phyloP scores from a whole-genome alignment of 1,284 basidiomycete genomes.

The Ceratobasidium sp. region DNA sequence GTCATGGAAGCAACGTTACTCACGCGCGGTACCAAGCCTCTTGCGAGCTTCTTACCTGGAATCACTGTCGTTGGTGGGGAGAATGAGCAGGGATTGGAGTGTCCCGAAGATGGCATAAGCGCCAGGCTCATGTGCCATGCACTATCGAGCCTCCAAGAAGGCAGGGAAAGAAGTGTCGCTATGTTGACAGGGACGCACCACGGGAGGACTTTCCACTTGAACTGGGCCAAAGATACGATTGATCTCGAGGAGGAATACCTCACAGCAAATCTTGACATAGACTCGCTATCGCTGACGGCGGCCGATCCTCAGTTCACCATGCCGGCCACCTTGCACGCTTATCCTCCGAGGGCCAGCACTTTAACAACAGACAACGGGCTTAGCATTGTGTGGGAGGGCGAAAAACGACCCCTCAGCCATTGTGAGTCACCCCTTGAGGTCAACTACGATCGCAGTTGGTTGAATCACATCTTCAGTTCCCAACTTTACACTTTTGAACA shows the following conservation, averaged over 20 bases:
- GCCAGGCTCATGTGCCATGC: neutral
- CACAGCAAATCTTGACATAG: neutral
- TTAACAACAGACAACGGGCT: neutral
- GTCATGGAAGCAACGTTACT: neutral
- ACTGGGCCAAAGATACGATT: constrained; percentile 2
- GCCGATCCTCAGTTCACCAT: neutral
- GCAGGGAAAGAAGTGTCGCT: neutral
- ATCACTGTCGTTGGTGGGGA: neutral
- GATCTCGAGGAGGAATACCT: constrained; percentile 3
- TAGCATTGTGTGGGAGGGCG: neutral
- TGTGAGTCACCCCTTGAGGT: neutral
- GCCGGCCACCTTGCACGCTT: neutral
- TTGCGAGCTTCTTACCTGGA: neutral
- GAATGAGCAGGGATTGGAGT: neutral
- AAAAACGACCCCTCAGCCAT: neutral
- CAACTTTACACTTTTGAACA: neutral
- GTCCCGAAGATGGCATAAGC: neutral
- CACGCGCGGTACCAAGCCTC: neutral
- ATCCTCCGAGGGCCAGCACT: constrained; percentile 12
- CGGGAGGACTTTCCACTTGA: neutral
- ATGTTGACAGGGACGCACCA: neutral
- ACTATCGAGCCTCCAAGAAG: neutral
- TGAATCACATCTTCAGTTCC: neutral
- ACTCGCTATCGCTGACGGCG: constrained; percentile 15
- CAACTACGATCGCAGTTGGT: too few species aligned